Evolutionary conservation across 805 yeast genomes (phyloP).

Genomic region (Zygosaccharomyces bisporus): DNA sequence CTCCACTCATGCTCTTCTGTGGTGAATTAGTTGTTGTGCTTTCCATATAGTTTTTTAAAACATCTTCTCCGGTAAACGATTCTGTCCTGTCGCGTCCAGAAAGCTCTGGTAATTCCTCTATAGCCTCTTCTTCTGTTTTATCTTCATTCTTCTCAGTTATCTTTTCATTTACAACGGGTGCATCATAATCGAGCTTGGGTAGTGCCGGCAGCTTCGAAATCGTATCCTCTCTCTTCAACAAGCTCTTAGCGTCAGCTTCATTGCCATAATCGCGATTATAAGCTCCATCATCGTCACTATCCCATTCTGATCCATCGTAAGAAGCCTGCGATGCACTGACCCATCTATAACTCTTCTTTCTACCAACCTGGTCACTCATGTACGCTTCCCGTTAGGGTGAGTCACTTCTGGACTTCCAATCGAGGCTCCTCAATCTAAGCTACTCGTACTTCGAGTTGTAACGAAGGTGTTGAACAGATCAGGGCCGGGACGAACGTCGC

Average conservation of each 20-base stretch:
- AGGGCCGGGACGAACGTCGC: background rate
- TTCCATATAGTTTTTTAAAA: background rate
- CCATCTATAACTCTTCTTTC: conserved; percentile 43
- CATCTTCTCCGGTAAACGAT: conserved; percentile 1
- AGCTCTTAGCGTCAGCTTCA: background rate
- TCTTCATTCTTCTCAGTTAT: background rate
- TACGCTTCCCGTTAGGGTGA: background rate
- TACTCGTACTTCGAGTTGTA: background rate
- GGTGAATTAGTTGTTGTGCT: background rate
- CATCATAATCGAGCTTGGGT: conserved; percentile 27
- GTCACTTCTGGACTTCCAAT: background rate
- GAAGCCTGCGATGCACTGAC: conserved; percentile 39
- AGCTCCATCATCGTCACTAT: conserved; percentile 27
- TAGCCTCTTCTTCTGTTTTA: background rate
- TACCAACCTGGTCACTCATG: conserved; percentile 32
- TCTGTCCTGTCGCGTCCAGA: background rate
- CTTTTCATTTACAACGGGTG: conserved; percentile 1
- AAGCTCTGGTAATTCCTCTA: background rate
- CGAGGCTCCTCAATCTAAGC: background rate
- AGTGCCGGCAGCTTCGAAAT: conserved; percentile 23
- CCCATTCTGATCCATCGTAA: conserved; percentile 44
- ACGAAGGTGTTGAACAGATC: background rate
- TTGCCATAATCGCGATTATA: conserved; percentile 8
- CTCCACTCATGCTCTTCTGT: background rate
- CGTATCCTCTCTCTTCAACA: conserved; percentile 6